A percentile compares a stretch with the other conserved stretches of the same genome.
phyloP scores from a whole-genome alignment of 805 yeast genomes.

The Candida chauliodis region DNA sequence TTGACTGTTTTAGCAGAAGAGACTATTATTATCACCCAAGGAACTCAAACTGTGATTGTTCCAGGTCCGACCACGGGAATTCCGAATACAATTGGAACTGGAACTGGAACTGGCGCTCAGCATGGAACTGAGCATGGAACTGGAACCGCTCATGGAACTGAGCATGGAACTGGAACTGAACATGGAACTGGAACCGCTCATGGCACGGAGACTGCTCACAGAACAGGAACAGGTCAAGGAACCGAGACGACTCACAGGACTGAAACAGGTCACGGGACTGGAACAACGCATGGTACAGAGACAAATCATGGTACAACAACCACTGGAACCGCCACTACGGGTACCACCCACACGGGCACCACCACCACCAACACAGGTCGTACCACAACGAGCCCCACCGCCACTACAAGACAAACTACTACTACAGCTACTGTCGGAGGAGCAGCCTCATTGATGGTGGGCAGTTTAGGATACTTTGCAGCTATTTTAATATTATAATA shows the following conservation, averaged over 20 bases:
- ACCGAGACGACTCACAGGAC: background rate
- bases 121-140: background rate
- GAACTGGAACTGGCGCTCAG: background rate
- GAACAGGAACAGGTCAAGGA: background rate
- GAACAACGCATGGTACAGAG: background rate
- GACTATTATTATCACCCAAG: conserved; percentile 7
- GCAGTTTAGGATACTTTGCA: conserved; percentile 6
- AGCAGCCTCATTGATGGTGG: conserved; percentile 7
- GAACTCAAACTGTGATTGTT: conserved; percentile 5
- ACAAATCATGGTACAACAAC: background rate
- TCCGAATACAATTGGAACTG: background rate
- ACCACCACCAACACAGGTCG: background rate
- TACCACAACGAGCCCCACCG: background rate
- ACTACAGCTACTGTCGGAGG: conserved; percentile 6
- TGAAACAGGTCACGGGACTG: background rate
- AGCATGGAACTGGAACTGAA: conserved; percentile 1
- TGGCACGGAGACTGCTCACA: background rate
- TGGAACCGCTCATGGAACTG: background rate
- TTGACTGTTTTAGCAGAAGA: background rate
- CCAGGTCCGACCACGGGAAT: background rate
- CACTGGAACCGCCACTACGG: background rate
- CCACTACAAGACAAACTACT: background rate
- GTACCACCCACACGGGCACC: conserved; percentile 4
- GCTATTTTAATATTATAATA: conserved; percentile 4
- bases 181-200: background rate